Conservation (phyloP, 805 yeast genomes). For the Wickerhamiella spandovensis region DNA sequence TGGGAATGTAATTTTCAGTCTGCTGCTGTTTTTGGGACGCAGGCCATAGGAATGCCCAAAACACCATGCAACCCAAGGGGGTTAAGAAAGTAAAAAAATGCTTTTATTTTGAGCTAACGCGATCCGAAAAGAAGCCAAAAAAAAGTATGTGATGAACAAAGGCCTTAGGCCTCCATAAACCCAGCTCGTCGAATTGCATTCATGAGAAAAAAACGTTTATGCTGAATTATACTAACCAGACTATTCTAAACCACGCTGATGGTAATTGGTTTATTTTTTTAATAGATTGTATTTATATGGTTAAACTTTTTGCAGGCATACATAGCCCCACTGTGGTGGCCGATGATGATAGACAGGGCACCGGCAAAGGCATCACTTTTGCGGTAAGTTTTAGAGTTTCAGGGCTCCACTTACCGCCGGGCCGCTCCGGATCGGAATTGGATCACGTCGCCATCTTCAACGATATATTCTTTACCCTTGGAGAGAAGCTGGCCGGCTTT, state of each 20-base stretch:
- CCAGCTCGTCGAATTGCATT: constrained; percentile 26
- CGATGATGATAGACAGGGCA: too few species aligned
- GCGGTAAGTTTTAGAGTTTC: too few species aligned
- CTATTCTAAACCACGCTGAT: background rate
- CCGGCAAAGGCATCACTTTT: too few species aligned
- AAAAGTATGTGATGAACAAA: constrained; percentile 17
- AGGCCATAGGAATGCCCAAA: too few species aligned
- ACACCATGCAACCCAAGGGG: too few species aligned
- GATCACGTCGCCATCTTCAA: constrained; percentile 76
- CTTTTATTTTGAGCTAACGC: too few species aligned
- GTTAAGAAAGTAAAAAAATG: too few species aligned
- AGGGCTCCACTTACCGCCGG: background rate
- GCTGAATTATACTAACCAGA: constrained; percentile 19
- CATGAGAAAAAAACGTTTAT: constrained; percentile 17
- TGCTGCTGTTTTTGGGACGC: background rate
- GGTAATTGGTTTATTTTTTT: too few species aligned
- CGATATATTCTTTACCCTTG: constrained; percentile 64
- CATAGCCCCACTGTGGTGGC: too few species aligned
- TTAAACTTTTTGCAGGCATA: too few species aligned
- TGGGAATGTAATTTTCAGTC: background rate
- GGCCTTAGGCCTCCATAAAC: constrained; percentile 19
- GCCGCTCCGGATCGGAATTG: constrained; percentile 40
- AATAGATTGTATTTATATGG: too few species aligned
- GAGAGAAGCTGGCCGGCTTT: constrained; percentile 45
- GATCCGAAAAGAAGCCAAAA: too few species aligned